These are phyloP conservation scores for Oryza meridionalis DNA, from an alignment of 176 grass and related monocot species.

Conservation along the genomic window DNA sequence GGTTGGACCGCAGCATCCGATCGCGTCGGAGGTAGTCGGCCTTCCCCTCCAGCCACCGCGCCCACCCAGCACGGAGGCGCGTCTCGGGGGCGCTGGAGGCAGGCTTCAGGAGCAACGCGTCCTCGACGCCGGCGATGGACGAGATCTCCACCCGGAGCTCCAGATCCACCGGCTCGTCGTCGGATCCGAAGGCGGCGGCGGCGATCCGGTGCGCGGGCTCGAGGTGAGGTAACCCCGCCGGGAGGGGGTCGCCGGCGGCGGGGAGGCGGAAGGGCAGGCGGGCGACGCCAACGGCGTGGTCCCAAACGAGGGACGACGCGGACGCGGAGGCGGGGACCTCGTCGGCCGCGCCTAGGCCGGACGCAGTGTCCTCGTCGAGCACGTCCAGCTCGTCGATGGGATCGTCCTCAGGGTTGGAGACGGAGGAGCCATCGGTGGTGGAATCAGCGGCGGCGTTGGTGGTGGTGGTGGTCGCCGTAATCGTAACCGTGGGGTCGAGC, in stretches of 20 bases:
- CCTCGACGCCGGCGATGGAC: slow-evolving; percentile 73
- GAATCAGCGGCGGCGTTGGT: neutral
- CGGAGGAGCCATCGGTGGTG: neutral
- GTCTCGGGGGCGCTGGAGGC: slow-evolving; percentile 48
- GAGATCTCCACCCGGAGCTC: slow-evolving; percentile 72
- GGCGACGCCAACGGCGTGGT: slow-evolving; percentile 75
- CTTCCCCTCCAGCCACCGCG: slow-evolving; percentile 87
- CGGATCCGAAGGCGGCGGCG: slow-evolving; percentile 70
- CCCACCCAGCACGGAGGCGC: slow-evolving; percentile 72
- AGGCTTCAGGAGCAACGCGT: slow-evolving; percentile 77
- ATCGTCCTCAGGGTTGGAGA: slow-evolving; percentile 55
- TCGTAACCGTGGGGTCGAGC: slow-evolving; percentile 44
- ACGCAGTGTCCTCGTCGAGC: slow-evolving; percentile 60
- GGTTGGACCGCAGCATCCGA: slow-evolving; percentile 85
- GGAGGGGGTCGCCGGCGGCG: slow-evolving; percentile 29
- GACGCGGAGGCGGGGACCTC: slow-evolving; percentile 17
- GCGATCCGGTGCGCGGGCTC: slow-evolving; percentile 31
- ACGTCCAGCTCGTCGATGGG: slow-evolving; percentile 90
- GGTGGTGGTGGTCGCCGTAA: slow-evolving; percentile 16
- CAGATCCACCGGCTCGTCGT: slow-evolving; percentile 87
- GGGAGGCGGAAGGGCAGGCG: slow-evolving; percentile 76
- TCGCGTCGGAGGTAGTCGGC: slow-evolving; percentile 82
- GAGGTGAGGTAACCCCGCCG: slow-evolving; percentile 21
- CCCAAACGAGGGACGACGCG: slow-evolving; percentile 66
- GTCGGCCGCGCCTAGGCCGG: slow-evolving; percentile 26